These are phyloP conservation scores for Xylaria hypoxylon DNA, from an alignment of 2,329 filamentous ascomycete species.

Conservation along the genomic window DNA sequence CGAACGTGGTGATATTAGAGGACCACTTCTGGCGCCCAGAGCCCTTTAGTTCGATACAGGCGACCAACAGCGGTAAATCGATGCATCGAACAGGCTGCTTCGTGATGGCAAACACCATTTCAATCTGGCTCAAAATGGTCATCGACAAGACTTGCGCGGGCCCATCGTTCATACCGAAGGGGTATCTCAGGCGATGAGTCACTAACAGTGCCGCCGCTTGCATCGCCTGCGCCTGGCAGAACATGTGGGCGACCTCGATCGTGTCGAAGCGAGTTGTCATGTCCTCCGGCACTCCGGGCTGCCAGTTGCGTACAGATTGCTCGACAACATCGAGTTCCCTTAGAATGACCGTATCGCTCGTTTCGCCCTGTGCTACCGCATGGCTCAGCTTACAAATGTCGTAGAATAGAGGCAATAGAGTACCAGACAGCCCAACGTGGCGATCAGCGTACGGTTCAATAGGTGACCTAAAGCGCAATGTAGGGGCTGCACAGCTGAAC, in stretches of 20 bases:
- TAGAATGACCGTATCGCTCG: neutral
- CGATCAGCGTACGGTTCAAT: constrained; percentile 7
- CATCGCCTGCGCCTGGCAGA: constrained; percentile 17
- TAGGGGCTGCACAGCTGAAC: constrained; percentile 7
- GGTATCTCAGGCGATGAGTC: constrained; percentile 8
- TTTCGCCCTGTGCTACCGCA: neutral
- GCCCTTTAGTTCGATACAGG: constrained; percentile 10
- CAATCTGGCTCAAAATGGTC: constrained; percentile 13
- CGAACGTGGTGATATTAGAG: neutral
- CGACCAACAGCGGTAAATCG: constrained; percentile 11
- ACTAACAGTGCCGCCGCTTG: constrained; percentile 9
- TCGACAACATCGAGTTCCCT: constrained; percentile 12
- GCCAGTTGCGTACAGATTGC: constrained; percentile 9
- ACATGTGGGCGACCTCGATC: constrained; percentile 13
- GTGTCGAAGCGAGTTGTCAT: neutral
- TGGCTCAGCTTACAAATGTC: constrained; percentile 17
- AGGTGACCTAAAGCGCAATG: constrained; percentile 11
- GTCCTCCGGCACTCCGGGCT: constrained; percentile 14
- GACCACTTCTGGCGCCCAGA: constrained; percentile 3
- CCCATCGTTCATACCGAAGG: constrained; percentile 8
- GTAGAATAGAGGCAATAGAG: constrained; percentile 10
- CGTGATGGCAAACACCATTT: constrained; percentile 10
- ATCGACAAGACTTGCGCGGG: constrained; percentile 6
- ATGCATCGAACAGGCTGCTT: constrained; percentile 15
- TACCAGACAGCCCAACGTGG: constrained; percentile 11